Evolutionary conservation across 2,329 filamentous ascomycete species (phyloP), one percentile per base, ranked within the genome.

Genomic region (Cercospora janseana): DNA sequence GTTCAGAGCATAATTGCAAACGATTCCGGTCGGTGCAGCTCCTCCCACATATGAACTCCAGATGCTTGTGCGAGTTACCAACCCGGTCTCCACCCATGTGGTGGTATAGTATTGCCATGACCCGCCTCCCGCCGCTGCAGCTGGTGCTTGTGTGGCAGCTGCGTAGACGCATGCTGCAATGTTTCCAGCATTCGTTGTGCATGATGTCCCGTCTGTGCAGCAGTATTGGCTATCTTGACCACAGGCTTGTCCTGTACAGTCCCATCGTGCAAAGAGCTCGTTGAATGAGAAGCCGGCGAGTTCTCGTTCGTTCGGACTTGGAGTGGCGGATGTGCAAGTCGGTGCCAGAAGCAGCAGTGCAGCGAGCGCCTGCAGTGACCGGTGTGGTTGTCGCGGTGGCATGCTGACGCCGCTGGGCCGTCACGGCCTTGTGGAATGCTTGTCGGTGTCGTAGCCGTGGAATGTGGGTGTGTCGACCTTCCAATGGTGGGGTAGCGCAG

Each of bases 71-170:
- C 75, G 65, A 5, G 74, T 67, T 52, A 76, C 75, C 15, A 71
- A 59, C 45, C 78, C 75, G 9, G 78, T 82, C 62, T 80, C 74
- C 9, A 78, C 72, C 59, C 70, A 82, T 4, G 77, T 81, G 2
- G 78, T 78, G 13, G 80, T 84, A 60, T 71, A 80, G 66, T 76
- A 77, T 54, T 76, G 63, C 78, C 79, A 83, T 54, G 70, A 65
- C n/a, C 76, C 76, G 26, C 37, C 37, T 10, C 57, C 60, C 26
- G 55, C 58, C 32, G 62, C 61, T 46, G 60, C 67, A 37, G 48
- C 60, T 32, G 54, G 61, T 44, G 56, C 55, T 26, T 56, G 60
- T 16, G 57, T 53, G 5, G 58, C 60, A 3, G 57, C 63, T 13
- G 49, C 52, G 41, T 45, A 55, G 8, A 56, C 61, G 60, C 78